phyloP scores from a whole-genome alignment of 495 filamentous ascomycete genomes.

The Xylaria telfairii region DNA sequence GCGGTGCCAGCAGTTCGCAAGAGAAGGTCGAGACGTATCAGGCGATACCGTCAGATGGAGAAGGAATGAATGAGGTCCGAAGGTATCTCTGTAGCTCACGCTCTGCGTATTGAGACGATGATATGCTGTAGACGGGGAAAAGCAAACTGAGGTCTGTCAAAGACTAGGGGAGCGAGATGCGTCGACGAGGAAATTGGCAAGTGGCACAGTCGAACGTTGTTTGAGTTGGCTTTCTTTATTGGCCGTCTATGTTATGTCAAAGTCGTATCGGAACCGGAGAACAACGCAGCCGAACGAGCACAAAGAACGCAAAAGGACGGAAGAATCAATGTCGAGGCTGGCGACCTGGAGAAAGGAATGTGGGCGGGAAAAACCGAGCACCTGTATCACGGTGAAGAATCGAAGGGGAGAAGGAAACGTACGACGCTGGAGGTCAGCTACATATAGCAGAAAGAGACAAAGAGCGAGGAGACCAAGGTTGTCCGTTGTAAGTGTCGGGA shows the following conservation, averaged over 20 bases:
- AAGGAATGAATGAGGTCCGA: constrained; percentile 34
- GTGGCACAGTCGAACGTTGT: constrained; percentile 30
- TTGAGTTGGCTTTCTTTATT: constrained; percentile 11
- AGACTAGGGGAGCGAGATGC: constrained; percentile 11
- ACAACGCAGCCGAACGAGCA: constrained; percentile 8
- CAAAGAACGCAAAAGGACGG: constrained; percentile 24
- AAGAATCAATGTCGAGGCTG: constrained; percentile 43
- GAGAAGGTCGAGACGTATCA: constrained; percentile 35
- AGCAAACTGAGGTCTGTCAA: constrained; percentile 24
- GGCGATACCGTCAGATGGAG: constrained; percentile 28
- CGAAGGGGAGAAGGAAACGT: constrained; percentile 32
- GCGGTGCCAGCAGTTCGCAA: constrained; percentile 39
- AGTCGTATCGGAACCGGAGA: constrained; percentile 14
- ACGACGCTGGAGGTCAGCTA: constrained; percentile 26
- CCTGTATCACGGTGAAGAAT: constrained; percentile 12
- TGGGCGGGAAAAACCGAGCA: constrained; percentile 27
- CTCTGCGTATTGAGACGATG: constrained; percentile 34
- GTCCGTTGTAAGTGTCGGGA: neutral
- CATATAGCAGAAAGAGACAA: constrained; percentile 34
- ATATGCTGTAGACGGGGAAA: constrained; percentile 22
- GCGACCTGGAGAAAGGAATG: constrained; percentile 43
- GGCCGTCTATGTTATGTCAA: constrained; percentile 8
- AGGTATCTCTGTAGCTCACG: constrained; percentile 33
- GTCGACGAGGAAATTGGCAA: constrained; percentile 13
- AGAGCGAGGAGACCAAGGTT: constrained; percentile 13